Base-by-base conservation (phyloP, 2,329 filamentous ascomycete species). In the Fusarium acutatum region DNA sequence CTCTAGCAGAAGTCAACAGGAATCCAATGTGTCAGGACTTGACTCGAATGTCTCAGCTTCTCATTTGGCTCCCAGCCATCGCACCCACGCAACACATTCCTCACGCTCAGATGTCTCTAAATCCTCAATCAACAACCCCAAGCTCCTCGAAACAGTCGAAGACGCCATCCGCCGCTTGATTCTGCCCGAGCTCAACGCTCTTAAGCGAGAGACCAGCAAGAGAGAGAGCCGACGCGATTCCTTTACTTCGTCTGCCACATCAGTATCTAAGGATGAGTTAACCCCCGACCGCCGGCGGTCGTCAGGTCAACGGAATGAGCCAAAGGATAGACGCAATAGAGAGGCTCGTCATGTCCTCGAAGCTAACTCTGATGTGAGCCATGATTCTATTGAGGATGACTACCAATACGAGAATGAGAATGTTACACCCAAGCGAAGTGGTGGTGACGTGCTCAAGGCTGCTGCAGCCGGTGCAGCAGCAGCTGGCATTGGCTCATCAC, bases 91-190 rank as follows among this genome's bases (percentile, higher is more conserved):
- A 73, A 85, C 87, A 69, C 85, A 88, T 78, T 88, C 88, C 38
- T 81, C 85, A 67, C 85, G 84, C 62, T 88, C 86, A 1, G 84
- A 82, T 13, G 82, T 82, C 30, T 90, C 88, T 34, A 89, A 88
- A 60, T 94, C 94, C 7, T 96, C 94, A 1, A 94, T 97, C 80
- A 97, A 97, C 83, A 97, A 98, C 78, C 95, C 95, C 0, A 96
- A 94, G 79, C 85, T 98, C 5, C 88, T 98, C 5, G 94, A 96
- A 78, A 96, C 95, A 0, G 95, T 98, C 7, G 95, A 98, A 83
- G 95, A 97, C 83, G 95, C 95, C 20, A 97, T 98, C 78, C 92
- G 94, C 71, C 90, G 95, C 54, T 87, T 97, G 56, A 97, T 98
- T 60, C 84, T 99, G 6, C 96, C 96, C 0, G 96, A 99, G 82